These are phyloP conservation scores for Aspergillus transmontanensis DNA, from an alignment of 2,329 filamentous ascomycete genomes.

Conservation along the genomic window DNA sequence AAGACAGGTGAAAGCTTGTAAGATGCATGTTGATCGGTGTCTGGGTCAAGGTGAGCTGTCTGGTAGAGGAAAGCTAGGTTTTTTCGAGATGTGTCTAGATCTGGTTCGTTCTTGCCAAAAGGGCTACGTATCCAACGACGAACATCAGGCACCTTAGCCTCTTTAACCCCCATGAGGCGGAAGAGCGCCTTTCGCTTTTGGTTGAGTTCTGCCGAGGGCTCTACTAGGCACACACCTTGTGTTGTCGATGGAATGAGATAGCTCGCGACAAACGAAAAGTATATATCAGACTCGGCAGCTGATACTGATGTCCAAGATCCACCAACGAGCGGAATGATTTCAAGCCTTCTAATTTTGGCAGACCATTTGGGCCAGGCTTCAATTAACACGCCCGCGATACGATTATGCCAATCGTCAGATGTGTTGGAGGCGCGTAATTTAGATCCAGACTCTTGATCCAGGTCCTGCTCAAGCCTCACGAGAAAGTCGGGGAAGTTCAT, in stretches of 20 bases:
- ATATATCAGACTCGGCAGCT: not conserved
- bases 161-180: not conserved
- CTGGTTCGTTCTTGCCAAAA: not conserved
- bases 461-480: conserved; percentile 6
- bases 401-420: conserved; percentile 12
- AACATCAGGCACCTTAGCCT: not conserved
- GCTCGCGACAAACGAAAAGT: not conserved
- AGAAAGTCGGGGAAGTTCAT: conserved; percentile 1
- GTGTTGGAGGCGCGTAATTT: conserved; percentile 1
- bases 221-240: not conserved
- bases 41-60: conserved; percentile 11
- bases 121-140: not conserved
- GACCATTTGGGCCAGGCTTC: not conserved
- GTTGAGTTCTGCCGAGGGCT: not conserved
- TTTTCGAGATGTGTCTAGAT: not conserved
- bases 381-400: conserved; percentile 5
- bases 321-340: not conserved
- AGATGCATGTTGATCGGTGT: conserved; percentile 2
- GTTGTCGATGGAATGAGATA: not conserved
- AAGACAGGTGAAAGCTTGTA: not conserved
- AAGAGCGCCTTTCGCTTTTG: not conserved
- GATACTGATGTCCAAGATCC: not conserved
- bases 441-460: conserved; percentile 2
- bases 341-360: not conserved
- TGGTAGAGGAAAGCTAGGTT: conserved; percentile 9